Conservation (phyloP, 768 basidiomycete genomes). For the Thelephora aurantiotincta region DNA sequence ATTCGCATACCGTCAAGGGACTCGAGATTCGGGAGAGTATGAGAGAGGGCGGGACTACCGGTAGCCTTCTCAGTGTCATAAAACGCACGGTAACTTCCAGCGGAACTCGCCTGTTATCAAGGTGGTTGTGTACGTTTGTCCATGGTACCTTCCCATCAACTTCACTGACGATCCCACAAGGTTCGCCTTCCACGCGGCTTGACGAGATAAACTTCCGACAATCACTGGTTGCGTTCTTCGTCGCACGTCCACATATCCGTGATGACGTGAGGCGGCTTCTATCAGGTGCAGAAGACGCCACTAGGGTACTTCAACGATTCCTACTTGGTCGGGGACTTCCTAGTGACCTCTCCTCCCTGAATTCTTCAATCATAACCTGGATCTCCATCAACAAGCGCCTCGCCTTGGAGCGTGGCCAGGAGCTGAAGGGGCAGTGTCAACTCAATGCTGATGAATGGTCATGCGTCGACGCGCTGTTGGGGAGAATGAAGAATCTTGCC, state of each 20-base stretch:
- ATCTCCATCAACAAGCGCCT: constrained; percentile 33
- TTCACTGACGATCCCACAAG: constrained; percentile 22
- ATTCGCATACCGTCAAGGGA: constrained; percentile 79
- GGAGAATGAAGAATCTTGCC: constrained; percentile 34
- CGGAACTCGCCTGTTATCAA: constrained; percentile 58
- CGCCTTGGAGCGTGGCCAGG: constrained; percentile 41
- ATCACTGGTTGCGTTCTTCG: constrained; percentile 62
- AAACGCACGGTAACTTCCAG: constrained; percentile 69
- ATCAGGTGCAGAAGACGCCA: constrained; percentile 48
- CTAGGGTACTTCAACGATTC: constrained; percentile 68
- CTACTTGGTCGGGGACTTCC: constrained; percentile 51
- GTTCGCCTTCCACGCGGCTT: constrained; percentile 71
- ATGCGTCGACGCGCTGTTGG: constrained; percentile 37
- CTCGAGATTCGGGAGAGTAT: constrained; percentile 71
- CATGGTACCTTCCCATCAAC: neutral
- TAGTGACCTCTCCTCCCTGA: constrained; percentile 51
- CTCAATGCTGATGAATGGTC: constrained; percentile 33
- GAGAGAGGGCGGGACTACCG: constrained; percentile 56
- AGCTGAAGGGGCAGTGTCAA: constrained; percentile 18
- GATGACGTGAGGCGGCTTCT: constrained; percentile 46
- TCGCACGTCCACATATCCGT: constrained; percentile 43
- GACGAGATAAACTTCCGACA: constrained; percentile 62
- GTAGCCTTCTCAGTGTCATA: constrained; percentile 60
- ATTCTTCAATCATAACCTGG: constrained; percentile 50
- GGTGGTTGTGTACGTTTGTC: constrained; percentile 57